These are phyloP conservation scores for Royoungia palumana DNA, from an alignment of 768 basidiomycete genomes.

Conservation along the genomic window DNA sequence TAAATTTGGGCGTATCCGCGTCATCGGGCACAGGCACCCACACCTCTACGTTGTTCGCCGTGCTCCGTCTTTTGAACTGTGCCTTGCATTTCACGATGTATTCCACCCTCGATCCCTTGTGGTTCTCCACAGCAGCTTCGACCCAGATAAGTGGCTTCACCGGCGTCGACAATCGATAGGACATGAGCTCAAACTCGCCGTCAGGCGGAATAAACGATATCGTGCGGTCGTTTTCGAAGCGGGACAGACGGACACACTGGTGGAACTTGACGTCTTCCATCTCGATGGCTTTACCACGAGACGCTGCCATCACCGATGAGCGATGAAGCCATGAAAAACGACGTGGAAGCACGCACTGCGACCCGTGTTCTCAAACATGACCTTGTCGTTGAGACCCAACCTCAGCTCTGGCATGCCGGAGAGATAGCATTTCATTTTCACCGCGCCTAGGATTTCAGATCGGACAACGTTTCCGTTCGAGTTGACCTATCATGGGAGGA, in stretches of 20 bases:
- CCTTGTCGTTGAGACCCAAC: conserved; percentile 96
- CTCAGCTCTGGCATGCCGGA: conserved; percentile 99
- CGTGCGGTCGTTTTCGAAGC: conserved; percentile 98
- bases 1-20: conserved; percentile 95
- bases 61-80: conserved; percentile 95
- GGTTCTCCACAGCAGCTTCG: conserved; percentile 93
- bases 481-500: conserved; percentile 66
- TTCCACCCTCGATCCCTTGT: conserved; percentile 89
- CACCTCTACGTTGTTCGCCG: conserved; percentile 98
- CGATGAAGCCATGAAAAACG: not conserved
- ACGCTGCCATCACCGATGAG: conserved; percentile 1
- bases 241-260: conserved; percentile 94
- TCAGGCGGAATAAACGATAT: conserved; percentile 99
- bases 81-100: conserved; percentile 96
- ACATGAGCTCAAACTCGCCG: conserved; percentile 98
- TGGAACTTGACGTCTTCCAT: conserved; percentile 99
- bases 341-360: conserved; percentile 60
- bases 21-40: conserved; percentile 99
- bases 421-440: conserved; percentile 99
- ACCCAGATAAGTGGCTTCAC: conserved; percentile 96
- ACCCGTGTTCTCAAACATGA: conserved; percentile 98
- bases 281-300: conserved; percentile 96
- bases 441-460: conserved; percentile 95
- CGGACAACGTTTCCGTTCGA: conserved; percentile 95
- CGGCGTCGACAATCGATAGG: conserved; percentile 91